Base-by-base conservation (phyloP, 1,284 basidiomycete species). In the Ustilago trichophora region DNA sequence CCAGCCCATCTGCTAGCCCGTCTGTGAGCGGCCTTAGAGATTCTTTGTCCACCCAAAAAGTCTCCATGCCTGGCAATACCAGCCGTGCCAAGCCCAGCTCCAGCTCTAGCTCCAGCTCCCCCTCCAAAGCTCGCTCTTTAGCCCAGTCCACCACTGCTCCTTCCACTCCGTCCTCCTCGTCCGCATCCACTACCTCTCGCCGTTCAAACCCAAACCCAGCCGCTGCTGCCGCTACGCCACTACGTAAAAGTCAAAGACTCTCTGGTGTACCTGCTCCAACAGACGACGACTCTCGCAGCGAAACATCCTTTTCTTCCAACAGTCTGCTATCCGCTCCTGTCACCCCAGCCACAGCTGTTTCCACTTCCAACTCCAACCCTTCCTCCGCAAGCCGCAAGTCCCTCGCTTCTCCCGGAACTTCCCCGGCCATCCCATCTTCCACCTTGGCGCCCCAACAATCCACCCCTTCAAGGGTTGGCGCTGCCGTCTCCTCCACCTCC, bases 51-150 rank as follows among this genome's bases (percentile, higher is more conserved):
- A 13, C 7, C 27, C 27, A 7, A 29, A 7, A 7, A 46, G 44
- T 43, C 54, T 57, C 60, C 48, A 64, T 64, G 60, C 60, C 60
- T 64, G 36, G 55, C 45, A 49, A 64, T 57, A 53, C 45, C 53
- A 64, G 44, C 36, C 53, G 49, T 32, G 32, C 40, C 33, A 56
- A 57, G 53, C 29, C 50, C n/a, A n/a, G n/a, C n/a, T n/a, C n/a
- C n/a, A n/a, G n/a, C n/a, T n/a, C n/a, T 19, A 59, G 56, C 56
- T 59, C 59, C 60, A 64, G 49, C 49, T 64, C 60, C 60, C 49
- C 60, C 26, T 47, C 60, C 53, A 64, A 52, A 52, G 40, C 54
- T 57, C 60, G 53, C 41, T 49, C 60, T 35, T 48, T 27, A 50
- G 37, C 41, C 32, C 52, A 29, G 26, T 24, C 43, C 25, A n/a